These are phyloP conservation scores for Saccharomyces kudriavzevii DNA, from an alignment of 805 yeast species.

Conservation along the genomic window DNA sequence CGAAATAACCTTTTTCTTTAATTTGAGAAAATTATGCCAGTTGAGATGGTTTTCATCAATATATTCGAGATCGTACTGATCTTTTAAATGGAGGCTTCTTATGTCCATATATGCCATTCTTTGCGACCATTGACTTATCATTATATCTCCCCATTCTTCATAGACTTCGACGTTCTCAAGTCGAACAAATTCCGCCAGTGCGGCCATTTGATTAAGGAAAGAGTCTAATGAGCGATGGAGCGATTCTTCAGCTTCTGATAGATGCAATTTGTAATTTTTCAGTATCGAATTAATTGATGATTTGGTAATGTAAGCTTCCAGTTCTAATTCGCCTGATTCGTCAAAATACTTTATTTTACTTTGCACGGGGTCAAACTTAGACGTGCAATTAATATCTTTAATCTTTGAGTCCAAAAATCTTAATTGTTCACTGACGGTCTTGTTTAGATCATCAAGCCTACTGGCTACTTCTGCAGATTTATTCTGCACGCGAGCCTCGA, in stretches of 20 bases:
- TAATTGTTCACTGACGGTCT: neutral
- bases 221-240: neutral
- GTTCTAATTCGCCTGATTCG: conserved; percentile 28
- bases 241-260: neutral
- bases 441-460: neutral
- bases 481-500: neutral
- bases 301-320: conserved; percentile 36
- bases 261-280: conserved; percentile 10
- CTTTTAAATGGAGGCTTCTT: neutral
- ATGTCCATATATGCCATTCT: conserved; percentile 40
- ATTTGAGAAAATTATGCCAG: conserved; percentile 53
- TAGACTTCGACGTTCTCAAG: conserved; percentile 50
- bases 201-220: conserved; percentile 16
- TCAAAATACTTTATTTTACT: conserved; percentile 32
- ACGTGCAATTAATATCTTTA: conserved; percentile 30
- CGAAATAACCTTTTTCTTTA: conserved; percentile 47
- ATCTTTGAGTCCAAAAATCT: conserved; percentile 10
- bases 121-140: conserved; percentile 56
- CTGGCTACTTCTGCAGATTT: neutral
- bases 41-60: conserved; percentile 31
- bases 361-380: conserved; percentile 22
- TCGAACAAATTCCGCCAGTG: conserved; percentile 32
- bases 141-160: conserved; percentile 66
- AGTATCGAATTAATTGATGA: conserved; percentile 28
- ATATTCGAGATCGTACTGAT: neutral